These are phyloP conservation scores for Plenodomus tracheiphilus DNA, from an alignment of 2,329 filamentous ascomycete genomes.

Conservation along the genomic window DNA sequence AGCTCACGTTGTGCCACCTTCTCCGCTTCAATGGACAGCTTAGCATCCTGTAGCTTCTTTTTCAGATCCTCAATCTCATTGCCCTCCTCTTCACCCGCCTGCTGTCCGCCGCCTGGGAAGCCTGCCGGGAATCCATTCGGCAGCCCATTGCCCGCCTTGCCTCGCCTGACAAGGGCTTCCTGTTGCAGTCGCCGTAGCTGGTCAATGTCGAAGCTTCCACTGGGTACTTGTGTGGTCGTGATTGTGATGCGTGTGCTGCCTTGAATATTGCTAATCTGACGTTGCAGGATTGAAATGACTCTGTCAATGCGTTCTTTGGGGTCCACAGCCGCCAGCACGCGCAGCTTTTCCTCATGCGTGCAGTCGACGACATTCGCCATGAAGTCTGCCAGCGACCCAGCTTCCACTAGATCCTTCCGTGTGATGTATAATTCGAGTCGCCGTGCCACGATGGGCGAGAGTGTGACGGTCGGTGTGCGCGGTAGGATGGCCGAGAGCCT, in stretches of 20 bases:
- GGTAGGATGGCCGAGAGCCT: slow-evolving; percentile 83
- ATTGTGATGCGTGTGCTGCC: slow-evolving; percentile 84
- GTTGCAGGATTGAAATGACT: slow-evolving; percentile 80
- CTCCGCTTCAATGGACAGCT: slow-evolving; percentile 78
- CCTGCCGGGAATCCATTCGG: slow-evolving; percentile 47
- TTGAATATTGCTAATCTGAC: slow-evolving; percentile 82
- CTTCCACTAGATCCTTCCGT: slow-evolving; percentile 78
- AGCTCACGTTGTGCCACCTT: slow-evolving; percentile 92
- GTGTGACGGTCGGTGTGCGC: slow-evolving; percentile 63
- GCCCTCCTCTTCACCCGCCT: slow-evolving; percentile 70
- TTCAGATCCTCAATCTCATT: slow-evolving; percentile 92
- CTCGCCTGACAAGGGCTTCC: slow-evolving; percentile 45
- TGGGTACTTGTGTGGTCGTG: slow-evolving; percentile 64
- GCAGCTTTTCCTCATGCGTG: slow-evolving; percentile 87
- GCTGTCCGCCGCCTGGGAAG: slow-evolving; percentile 48
- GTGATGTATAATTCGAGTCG: slow-evolving; percentile 86
- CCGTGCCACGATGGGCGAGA: slow-evolving; percentile 84
- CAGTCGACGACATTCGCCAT: slow-evolving; percentile 93
- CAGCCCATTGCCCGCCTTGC: slow-evolving; percentile 36
- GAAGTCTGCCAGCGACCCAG: slow-evolving; percentile 87
- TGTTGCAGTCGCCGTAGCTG: slow-evolving; percentile 49
- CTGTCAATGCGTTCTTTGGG: slow-evolving; percentile 76
- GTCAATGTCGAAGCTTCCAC: slow-evolving; percentile 48
- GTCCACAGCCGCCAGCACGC: slow-evolving; percentile 79
- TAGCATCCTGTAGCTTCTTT: slow-evolving; percentile 80